Evolutionary conservation across 495 filamentous ascomycete species (phyloP).

Genomic region (Aspergillus nidulans): DNA sequence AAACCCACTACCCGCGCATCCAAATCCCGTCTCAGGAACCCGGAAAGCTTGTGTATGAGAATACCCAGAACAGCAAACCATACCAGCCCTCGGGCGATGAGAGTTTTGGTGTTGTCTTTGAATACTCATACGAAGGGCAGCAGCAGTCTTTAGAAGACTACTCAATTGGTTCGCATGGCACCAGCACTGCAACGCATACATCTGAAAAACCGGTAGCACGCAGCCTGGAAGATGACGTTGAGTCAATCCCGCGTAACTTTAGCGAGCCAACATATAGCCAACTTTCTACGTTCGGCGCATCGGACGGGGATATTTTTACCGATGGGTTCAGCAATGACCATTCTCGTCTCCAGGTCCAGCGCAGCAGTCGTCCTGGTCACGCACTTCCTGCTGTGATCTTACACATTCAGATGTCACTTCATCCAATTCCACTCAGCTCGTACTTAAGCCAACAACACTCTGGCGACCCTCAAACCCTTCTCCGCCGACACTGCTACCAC

Average conservation of each 20-base stretch:
- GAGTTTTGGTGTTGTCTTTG: slow-evolving; percentile 43
- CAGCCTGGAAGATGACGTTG: slow-evolving; percentile 32
- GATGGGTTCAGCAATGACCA: slow-evolving; percentile 43
- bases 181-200: slow-evolving; percentile 23
- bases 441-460: slow-evolving; percentile 37
- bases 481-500: slow-evolving; percentile 48
- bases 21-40: slow-evolving; percentile 16
- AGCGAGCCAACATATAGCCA: slow-evolving; percentile 26
- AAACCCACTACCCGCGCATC: slow-evolving; percentile 28
- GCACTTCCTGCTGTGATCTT: slow-evolving; percentile 41
- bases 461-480: slow-evolving; percentile 6
- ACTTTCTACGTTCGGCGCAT: slow-evolving; percentile 30
- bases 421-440: slow-evolving; percentile 45
- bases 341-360: slow-evolving; percentile 34
- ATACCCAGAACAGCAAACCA: slow-evolving; percentile 8
- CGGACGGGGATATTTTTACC: slow-evolving; percentile 47
- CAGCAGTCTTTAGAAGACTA: slow-evolving; percentile 22
- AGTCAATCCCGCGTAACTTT: slow-evolving; percentile 39
- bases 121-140: slow-evolving; percentile 26
- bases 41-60: slow-evolving; percentile 18
- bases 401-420: slow-evolving; percentile 53
- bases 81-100: slow-evolving; percentile 21
- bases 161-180: slow-evolving; percentile 15
- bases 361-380: slow-evolving; percentile 19
- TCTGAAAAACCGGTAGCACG: slow-evolving; percentile 31